Conservation (phyloP, 2,329 filamentous ascomycete genomes). For the Penicillium verrucosum region DNA sequence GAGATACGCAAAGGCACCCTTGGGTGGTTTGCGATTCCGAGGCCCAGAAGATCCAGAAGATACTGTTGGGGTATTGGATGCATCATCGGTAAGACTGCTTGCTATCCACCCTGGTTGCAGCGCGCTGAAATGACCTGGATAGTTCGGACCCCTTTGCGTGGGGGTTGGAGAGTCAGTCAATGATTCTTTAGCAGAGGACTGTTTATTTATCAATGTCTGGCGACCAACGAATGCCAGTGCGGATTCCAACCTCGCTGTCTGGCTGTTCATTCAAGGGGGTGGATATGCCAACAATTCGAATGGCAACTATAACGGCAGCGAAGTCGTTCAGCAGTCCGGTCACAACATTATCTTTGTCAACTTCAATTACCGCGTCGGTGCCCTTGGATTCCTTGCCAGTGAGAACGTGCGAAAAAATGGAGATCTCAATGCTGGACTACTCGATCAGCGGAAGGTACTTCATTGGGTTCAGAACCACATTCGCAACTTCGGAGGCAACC, state of each 20-base stretch:
- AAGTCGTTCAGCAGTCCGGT: slow-evolving; percentile 54
- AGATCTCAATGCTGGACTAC: slow-evolving; percentile 60
- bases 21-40: slow-evolving; percentile 61
- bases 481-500: slow-evolving; percentile 55
- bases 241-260: slow-evolving; percentile 58
- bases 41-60: slow-evolving; percentile 58
- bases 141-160: slow-evolving; percentile 53
- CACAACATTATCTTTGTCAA: slow-evolving; percentile 63
- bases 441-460: slow-evolving; percentile 61
- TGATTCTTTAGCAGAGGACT: slow-evolving; percentile 41
- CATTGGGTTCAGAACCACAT: slow-evolving; percentile 63
- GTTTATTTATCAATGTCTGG: slow-evolving; percentile 36
- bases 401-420: slow-evolving; percentile 55
- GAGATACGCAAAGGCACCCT: slow-evolving; percentile 65
- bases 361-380: slow-evolving; percentile 67
- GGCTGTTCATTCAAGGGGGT: slow-evolving; percentile 57
- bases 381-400: slow-evolving; percentile 61
- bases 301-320: slow-evolving; percentile 56
- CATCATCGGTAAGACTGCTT: slow-evolving; percentile 45
- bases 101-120: neutral
- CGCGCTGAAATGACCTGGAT: neutral
- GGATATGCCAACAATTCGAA: slow-evolving; percentile 55
- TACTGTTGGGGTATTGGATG: slow-evolving; percentile 43
- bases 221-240: slow-evolving; percentile 28
- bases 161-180: slow-evolving; percentile 64